Evolutionary conservation across 352 stramenopile species (phyloP).

Genomic region (Globisporangium abappressorium): DNA sequence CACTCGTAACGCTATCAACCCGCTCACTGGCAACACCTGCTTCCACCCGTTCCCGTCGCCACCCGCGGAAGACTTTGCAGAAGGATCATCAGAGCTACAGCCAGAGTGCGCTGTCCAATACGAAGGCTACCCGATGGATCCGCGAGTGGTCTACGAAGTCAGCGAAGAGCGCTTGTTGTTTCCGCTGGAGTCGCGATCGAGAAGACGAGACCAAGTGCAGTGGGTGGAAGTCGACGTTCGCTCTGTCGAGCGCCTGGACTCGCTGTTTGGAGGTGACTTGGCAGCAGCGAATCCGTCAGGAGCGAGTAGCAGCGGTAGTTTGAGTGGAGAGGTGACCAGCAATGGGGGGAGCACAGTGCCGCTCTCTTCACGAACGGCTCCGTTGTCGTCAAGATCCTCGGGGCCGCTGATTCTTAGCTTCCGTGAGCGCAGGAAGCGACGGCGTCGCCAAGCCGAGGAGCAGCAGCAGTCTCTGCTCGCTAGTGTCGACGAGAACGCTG

Average conservation of each 20-base stretch:
- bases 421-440: slow-evolving; percentile 12
- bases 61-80: background rate
- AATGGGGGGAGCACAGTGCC: background rate
- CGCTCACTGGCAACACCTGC: slow-evolving; percentile 5
- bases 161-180: slow-evolving; percentile 33
- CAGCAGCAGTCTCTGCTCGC: slow-evolving; percentile 5
- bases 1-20: slow-evolving; percentile 14
- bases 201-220: slow-evolving; percentile 17
- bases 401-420: slow-evolving; percentile 14
- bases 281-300: background rate
- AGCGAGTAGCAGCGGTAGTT: background rate
- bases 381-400: slow-evolving; percentile 1
- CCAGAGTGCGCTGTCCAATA: slow-evolving; percentile 16
- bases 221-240: slow-evolving; percentile 37
- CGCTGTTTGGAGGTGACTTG: slow-evolving; percentile 23
- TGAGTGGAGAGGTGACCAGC: no score
- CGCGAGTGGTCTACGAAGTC: slow-evolving; percentile 26
- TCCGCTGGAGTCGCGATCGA: slow-evolving; percentile 30
- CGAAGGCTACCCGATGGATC: slow-evolving; percentile 22
- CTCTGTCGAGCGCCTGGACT: slow-evolving; percentile 30
- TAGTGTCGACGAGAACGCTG: background rate
- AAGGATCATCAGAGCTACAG: background rate
- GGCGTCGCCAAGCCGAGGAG: slow-evolving; percentile 9
- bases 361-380: slow-evolving; percentile 5
- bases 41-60: slow-evolving; percentile 38